These are phyloP conservation scores for Candida anutae DNA, from an alignment of 1,139 yeast species.

Conservation along the genomic window DNA sequence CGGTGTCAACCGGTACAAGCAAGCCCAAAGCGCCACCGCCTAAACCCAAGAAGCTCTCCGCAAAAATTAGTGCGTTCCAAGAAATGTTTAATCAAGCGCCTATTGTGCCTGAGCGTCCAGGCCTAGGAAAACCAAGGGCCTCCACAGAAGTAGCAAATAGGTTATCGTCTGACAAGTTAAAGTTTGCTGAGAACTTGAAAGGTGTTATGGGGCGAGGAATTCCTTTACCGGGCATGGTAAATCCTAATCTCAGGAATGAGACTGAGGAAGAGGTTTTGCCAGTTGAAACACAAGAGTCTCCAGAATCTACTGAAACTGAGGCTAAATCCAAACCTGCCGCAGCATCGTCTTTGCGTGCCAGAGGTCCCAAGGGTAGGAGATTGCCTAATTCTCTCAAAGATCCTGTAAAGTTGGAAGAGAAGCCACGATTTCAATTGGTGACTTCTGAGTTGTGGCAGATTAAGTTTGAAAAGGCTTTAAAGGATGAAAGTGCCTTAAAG, in stretches of 20 bases:
- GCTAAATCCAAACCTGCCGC: conserved; percentile 8
- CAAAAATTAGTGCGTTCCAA: conserved; percentile 74
- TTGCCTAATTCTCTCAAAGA: conserved; percentile 56
- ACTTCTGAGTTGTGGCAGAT: conserved; percentile 34
- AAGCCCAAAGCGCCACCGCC: conserved; percentile 49
- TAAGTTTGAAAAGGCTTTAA: too few species aligned
- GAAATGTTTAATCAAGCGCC: conserved; percentile 45
- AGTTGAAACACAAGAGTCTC: conserved; percentile 8
- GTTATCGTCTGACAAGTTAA: conserved; percentile 27
- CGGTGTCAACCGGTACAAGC: not conserved
- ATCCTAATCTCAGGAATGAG: conserved; percentile 16
- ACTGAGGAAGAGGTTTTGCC: conserved; percentile 8
- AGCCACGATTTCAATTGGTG: conserved; percentile 20
- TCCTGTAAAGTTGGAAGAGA: conserved; percentile 30
- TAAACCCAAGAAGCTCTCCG: conserved; percentile 68
- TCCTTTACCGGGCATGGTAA: conserved; percentile 61
- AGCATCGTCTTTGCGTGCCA: conserved; percentile 33
- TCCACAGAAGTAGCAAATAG: conserved; percentile 7
- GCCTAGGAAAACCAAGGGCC: conserved; percentile 4
- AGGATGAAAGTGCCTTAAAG: too few species aligned
- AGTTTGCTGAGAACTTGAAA: conserved; percentile 48
- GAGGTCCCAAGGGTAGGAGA: conserved; percentile 74
- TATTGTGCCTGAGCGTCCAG: conserved; percentile 6
- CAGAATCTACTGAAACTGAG: conserved; percentile 6
- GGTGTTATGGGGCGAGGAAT: conserved; percentile 49